A percentile compares a stretch with the other conserved stretches of the same genome.
Evolutionary conservation across 176 grass and related monocot genomes (phyloP).

Genomic region (Echinochloa phyllopogon): DNA sequence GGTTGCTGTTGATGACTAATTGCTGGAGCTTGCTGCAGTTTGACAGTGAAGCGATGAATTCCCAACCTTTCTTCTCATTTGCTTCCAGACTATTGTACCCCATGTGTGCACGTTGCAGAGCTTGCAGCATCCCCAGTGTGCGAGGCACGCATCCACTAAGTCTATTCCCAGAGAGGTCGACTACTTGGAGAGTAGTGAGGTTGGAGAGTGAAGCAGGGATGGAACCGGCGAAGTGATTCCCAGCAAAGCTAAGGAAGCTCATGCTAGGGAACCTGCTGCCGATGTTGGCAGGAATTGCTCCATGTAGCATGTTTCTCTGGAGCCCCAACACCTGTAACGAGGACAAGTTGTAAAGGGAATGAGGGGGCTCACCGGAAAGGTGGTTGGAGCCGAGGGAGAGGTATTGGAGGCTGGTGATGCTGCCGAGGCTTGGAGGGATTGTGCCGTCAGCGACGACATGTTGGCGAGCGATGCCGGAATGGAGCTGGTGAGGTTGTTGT

Average conservation of each 20-base stretch:
- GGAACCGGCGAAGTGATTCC: not conserved
- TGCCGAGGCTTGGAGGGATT: not conserved
- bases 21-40: constrained; percentile 18
- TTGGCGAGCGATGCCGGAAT: constrained; percentile 30
- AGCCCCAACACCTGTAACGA: not conserved
- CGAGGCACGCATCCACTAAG: not conserved
- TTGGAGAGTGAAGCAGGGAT: constrained; percentile 23
- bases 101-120: not conserved
- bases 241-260: fast-evolving
- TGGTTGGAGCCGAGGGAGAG: not conserved
- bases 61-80: not conserved
- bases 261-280: not conserved
- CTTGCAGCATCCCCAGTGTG: not conserved
- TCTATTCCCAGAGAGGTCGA: not conserved
- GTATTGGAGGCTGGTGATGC: not conserved
- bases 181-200: not conserved
- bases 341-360: not conserved
- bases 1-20: not conserved
- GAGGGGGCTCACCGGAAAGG: not conserved
- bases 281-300: not conserved
- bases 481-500: not conserved
- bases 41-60: constrained; percentile 25
- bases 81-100: not conserved
- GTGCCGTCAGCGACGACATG: not conserved
- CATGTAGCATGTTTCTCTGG: not conserved